These are phyloP conservation scores for Nannochloropsis gaditana DNA, from an alignment of 108 stramenopile species.

Conservation along the genomic window DNA sequence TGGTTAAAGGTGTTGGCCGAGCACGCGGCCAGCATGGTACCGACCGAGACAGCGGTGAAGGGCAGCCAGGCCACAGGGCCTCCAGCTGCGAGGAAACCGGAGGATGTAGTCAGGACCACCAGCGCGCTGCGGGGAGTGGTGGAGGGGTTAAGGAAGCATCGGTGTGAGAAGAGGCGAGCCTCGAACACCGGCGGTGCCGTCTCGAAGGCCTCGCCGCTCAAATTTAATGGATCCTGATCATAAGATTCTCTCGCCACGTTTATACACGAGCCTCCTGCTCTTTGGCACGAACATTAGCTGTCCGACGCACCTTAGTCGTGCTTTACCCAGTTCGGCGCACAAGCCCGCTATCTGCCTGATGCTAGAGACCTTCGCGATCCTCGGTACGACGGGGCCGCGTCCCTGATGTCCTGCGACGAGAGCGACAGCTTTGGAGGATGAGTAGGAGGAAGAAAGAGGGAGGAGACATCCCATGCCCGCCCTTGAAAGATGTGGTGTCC, in stretches of 20 bases:
- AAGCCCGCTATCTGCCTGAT: neutral
- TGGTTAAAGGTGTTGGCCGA: slow-evolving; percentile 94
- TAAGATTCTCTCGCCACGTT: too few species aligned
- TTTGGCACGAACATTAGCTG: too few species aligned
- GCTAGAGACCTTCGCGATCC: neutral
- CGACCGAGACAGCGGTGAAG: slow-evolving; percentile 66
- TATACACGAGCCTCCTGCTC: too few species aligned
- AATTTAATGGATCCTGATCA: too few species aligned
- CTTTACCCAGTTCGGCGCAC: neutral
- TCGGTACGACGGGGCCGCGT: neutral
- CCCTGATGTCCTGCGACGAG: neutral
- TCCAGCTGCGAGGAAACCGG: slow-evolving; percentile 84
- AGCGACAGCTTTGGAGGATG: neutral
- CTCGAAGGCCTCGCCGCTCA: too few species aligned
- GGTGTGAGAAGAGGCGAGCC: neutral
- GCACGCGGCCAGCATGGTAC: slow-evolving; percentile 78
- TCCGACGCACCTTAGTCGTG: slow-evolving; percentile 2
- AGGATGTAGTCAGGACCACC: slow-evolving; percentile 80
- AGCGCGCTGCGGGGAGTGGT: slow-evolving; percentile 72
- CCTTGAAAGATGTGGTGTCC: too few species aligned
- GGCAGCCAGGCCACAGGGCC: slow-evolving; percentile 62
- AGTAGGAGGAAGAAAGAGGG: neutral
- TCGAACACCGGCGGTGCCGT: too few species aligned
- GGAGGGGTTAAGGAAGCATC: slow-evolving; percentile 56
- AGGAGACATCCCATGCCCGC: neutral